Percentiles rank a stretch among this genome's conserved stretches.
These are phyloP conservation scores for Yamagishiella unicocca DNA, from an alignment of 139 green algal species.

Conservation along the genomic window DNA sequence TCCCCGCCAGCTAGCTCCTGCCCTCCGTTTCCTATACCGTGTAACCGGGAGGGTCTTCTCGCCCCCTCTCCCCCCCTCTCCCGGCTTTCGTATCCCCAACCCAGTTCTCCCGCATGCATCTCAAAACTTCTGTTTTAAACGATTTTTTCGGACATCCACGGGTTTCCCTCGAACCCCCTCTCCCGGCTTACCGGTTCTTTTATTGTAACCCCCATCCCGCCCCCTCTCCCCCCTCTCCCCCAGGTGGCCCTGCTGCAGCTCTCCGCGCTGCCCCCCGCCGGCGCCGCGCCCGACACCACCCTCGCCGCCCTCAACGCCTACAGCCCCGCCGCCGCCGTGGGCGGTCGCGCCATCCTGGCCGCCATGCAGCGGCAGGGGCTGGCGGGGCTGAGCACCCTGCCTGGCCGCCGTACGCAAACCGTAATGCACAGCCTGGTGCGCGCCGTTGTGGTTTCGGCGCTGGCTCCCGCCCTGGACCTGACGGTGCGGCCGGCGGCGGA, in stretches of 20 bases:
- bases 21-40: no score
- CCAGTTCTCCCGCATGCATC: no score
- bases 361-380: slow-evolving; percentile 31
- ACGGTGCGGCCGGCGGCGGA: slow-evolving; percentile 15
- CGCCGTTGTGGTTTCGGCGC: slow-evolving; percentile 31
- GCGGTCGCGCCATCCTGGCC: background rate
- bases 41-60: no score
- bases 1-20: no score
- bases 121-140: no score
- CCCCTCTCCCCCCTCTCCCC: background rate
- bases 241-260: slow-evolving; percentile 47
- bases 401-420: slow-evolving; percentile 32
- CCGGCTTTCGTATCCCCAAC: no score
- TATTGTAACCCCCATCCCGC: no score
- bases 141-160: no score
- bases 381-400: background rate
- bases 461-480: slow-evolving; percentile 37
- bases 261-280: slow-evolving; percentile 35
- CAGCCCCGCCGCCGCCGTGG: slow-evolving; percentile 17
- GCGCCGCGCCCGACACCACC: slow-evolving; percentile 37
- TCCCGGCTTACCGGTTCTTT: no score
- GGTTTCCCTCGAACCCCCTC: no score
- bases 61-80: background rate
- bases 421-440: slow-evolving; percentile 43
- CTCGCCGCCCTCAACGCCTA: slow-evolving; percentile 13